Base-by-base conservation (phyloP, 1,284 basidiomycete genomes). In the Anthracocystis walkeri region DNA sequence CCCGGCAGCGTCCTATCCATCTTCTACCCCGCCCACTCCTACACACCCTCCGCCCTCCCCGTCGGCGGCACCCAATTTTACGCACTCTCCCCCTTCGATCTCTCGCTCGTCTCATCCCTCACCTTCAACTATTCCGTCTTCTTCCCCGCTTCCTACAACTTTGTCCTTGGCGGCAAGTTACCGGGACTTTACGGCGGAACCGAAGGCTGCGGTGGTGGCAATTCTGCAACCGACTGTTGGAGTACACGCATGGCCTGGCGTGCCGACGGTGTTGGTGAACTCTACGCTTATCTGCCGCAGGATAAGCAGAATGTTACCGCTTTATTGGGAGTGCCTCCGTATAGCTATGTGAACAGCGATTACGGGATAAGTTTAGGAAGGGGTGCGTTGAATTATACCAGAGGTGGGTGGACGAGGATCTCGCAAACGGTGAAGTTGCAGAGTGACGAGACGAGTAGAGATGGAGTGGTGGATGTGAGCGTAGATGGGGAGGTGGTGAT, bases 251-350 rank as follows among this genome's bases (percentile, higher is more conserved):
- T 87, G 61, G 87, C 87, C 84, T 87, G 86, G 85, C 50, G 85
- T 35, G 40, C 75, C 2, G 69, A 59, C 18, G 74, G 69, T 4
- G 18, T 38, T 7, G 85, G 85, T 2, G 86, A 86, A 55, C 85
- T 93, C 27, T 93, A 93, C 80, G 86, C 93, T 3, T 80, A 80
- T 44, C 49, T 74, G 2, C 76, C 77, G 2, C 69, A 80, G 49
- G 49, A 53, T 16, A 61, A 54, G 44, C 72, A 78, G 41, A 70
- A 73, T 27, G 41, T 45, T 1, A 55, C 52, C 4, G 63, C 57
- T 1, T 2, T 80, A 8, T 50, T 75, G 27, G 6, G 35, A 0
- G 67, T 76, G 1, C 65, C 65, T 4, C 76, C 78, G 7, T 55
- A 70, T 12, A 58, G 48, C 38, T 65, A 66, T 23, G 58, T 77